Conservation (phyloP, 257 asterid genomes). For the Haberlea rhodopensis region DNA sequence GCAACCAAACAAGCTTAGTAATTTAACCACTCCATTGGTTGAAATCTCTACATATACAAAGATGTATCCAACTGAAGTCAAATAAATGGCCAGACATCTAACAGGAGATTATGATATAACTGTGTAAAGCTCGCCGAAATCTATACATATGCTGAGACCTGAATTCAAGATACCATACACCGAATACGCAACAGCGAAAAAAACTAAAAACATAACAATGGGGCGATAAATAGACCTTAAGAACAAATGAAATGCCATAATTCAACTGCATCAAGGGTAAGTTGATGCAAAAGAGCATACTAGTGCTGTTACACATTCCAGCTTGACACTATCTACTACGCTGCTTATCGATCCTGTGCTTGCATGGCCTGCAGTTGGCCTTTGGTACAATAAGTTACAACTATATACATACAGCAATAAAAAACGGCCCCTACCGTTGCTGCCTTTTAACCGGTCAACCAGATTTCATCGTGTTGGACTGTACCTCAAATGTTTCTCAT, state of each 20-base stretch:
- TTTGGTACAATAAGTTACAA: constrained; percentile 37
- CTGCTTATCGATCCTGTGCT: constrained; percentile 26
- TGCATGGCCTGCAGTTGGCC: constrained; percentile 29
- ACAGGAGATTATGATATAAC: no score
- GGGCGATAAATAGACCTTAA: neutral
- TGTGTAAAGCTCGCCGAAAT: no score
- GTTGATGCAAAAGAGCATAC: constrained; percentile 14
- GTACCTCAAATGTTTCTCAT: constrained; percentile 79
- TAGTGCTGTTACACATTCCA: constrained; percentile 22
- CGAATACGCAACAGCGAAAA: no score
- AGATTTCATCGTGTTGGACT: constrained; percentile 35
- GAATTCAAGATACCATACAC: no score
- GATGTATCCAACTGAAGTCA: no score
- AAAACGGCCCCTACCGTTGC: constrained; percentile 19
- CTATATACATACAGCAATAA: constrained; percentile 33
- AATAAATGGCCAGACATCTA: no score
- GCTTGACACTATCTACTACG: constrained; percentile 30
- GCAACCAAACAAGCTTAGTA: no score
- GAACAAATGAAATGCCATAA: constrained; percentile 3
- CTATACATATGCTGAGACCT: no score
- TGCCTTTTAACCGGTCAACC: constrained; percentile 20
- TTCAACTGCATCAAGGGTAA: no score
- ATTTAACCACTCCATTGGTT: no score
- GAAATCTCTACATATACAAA: no score
- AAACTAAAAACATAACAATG: no score